Evolutionary conservation across 2,329 filamentous ascomycete genomes (phyloP).

Genomic region (Lachnellula arida): DNA sequence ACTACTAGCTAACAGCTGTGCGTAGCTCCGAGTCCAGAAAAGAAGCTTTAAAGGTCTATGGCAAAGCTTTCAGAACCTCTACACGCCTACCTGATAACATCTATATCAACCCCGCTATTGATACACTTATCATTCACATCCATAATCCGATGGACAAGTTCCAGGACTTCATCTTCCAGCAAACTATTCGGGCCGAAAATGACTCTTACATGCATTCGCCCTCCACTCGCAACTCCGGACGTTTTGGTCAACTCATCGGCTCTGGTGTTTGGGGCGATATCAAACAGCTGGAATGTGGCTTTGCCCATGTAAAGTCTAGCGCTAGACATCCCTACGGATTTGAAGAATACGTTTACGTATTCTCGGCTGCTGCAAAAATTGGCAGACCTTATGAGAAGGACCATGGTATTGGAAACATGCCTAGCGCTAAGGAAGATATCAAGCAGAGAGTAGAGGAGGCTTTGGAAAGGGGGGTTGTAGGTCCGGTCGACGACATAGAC

Average conservation of each 20-base stretch:
- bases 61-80: background rate
- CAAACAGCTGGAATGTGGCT: background rate
- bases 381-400: no score
- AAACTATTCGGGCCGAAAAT: background rate
- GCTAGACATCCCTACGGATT: no score
- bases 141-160: background rate
- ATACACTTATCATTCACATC: background rate
- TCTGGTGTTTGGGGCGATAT: background rate
- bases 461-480: no score
- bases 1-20: background rate
- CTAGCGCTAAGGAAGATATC: no score
- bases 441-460: no score
- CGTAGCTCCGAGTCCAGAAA: background rate
- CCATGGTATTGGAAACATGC: no score
- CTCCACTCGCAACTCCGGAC: background rate
- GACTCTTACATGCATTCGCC: background rate
- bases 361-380: no score
- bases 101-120: background rate
- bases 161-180: background rate
- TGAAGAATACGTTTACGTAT: no score
- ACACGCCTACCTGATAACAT: background rate
- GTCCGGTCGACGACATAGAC: no score
- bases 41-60: background rate
- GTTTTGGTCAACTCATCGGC: background rate
- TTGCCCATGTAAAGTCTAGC: no score